Evolutionary conservation across 2,329 filamentous ascomycete species (phyloP).

Genomic region (Verticillium tricorpus): DNA sequence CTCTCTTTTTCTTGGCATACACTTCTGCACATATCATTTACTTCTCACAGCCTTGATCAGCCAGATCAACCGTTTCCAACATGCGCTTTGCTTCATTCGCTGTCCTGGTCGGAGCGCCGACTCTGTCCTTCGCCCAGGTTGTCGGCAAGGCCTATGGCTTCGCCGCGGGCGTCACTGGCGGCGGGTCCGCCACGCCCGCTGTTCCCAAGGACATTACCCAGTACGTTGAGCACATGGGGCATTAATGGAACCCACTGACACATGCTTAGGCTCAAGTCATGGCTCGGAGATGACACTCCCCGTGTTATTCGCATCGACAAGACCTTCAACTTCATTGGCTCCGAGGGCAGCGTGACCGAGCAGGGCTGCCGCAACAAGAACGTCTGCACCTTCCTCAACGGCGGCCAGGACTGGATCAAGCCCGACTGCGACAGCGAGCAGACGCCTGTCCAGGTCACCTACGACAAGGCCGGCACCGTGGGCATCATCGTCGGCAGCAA

Average conservation of each 20-base stretch:
- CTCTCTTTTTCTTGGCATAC: neutral
- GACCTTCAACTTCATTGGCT: constrained; percentile 19
- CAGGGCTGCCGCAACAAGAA: constrained; percentile 18
- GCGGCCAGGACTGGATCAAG: constrained; percentile 20
- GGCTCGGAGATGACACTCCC: constrained; percentile 22
- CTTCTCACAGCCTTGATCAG: neutral
- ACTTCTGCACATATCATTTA: neutral
- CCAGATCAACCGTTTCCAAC: neutral
- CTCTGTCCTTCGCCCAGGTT: constrained; percentile 2
- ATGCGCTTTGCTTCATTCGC: constrained; percentile 1
- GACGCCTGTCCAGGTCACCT: constrained; percentile 16
- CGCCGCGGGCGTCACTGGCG: constrained; percentile 5
- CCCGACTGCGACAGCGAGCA: constrained; percentile 17
- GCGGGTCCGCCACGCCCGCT: constrained; percentile 1
- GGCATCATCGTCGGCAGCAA: constrained; percentile 30
- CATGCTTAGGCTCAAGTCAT: constrained; percentile 14
- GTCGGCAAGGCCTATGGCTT: constrained; percentile 4
- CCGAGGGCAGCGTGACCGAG: constrained; percentile 15
- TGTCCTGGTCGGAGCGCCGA: constrained; percentile 1
- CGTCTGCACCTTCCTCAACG: constrained; percentile 9
- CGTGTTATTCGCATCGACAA: constrained; percentile 29
- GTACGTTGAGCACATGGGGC: neutral
- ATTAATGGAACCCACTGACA: neutral
- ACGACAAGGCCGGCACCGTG: constrained; percentile 26
- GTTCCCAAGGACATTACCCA: constrained; percentile 6